phyloP scores from a whole-genome alignment of 2,329 filamentous ascomycete genomes.

The Cryoendolithus antarcticus region DNA sequence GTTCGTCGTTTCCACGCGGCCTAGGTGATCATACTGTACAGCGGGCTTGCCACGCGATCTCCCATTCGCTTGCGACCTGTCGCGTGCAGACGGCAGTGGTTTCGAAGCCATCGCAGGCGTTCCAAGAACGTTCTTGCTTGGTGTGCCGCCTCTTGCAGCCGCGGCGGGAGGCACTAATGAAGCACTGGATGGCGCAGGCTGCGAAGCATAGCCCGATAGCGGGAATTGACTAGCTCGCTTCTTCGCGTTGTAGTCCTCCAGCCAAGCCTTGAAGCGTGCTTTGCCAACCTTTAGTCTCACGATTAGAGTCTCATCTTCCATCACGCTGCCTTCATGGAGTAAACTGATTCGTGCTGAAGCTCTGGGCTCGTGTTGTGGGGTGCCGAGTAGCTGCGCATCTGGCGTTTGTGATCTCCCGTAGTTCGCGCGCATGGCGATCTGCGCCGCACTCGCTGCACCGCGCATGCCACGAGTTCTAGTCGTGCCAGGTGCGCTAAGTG shows the following conservation, averaged over 20 bases:
- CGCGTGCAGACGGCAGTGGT: constrained; percentile 12
- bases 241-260: constrained; percentile 29
- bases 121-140: constrained; percentile 10
- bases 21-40: constrained; percentile 27
- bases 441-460: constrained; percentile 73
- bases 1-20: constrained; percentile 53
- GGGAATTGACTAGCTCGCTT: constrained; percentile 21
- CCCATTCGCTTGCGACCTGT: constrained; percentile 19
- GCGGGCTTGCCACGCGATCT: constrained; percentile 6
- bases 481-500: constrained; percentile 49
- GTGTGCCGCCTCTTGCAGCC: constrained; percentile 4
- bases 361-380: constrained; percentile 60
- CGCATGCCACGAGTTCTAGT: constrained; percentile 79
- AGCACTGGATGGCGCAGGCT: constrained; percentile 9
- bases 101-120: constrained; percentile 18
- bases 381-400: constrained; percentile 47
- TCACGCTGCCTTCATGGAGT: constrained; percentile 64
- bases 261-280: constrained; percentile 56
- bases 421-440: constrained; percentile 71
- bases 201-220: constrained; percentile 22
- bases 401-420: constrained; percentile 71
- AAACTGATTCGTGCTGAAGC: constrained; percentile 48
- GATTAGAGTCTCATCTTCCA: constrained; percentile 54
- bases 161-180: not conserved
- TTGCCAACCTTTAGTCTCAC: constrained; percentile 64